These are phyloP conservation scores for Thelonectria olida DNA, from an alignment of 2,329 filamentous ascomycete species.

Conservation along the genomic window DNA sequence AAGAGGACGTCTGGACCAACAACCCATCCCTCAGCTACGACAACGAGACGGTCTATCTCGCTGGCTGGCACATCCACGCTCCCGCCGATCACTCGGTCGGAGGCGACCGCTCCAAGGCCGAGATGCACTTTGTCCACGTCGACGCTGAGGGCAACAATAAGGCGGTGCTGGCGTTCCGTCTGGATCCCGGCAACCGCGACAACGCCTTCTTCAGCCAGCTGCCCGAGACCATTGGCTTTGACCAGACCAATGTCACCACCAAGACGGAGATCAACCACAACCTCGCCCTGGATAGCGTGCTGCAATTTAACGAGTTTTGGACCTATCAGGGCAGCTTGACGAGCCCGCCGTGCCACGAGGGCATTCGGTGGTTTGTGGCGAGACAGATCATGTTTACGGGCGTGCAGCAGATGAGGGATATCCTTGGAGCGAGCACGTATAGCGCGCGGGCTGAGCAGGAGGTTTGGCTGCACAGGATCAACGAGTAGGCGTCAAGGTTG, in stretches of 20 bases:
- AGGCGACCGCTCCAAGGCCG: slow-evolving; percentile 30
- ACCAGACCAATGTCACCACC: slow-evolving; percentile 6
- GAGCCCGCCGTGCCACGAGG: slow-evolving; percentile 28
- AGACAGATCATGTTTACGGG: slow-evolving; percentile 30
- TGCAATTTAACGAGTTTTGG: slow-evolving; percentile 33
- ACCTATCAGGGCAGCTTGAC: slow-evolving; percentile 34
- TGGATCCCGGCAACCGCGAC: slow-evolving; percentile 25
- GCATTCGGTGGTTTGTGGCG: slow-evolving; percentile 29
- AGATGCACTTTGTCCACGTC: slow-evolving; percentile 33
- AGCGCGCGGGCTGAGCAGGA: slow-evolving; percentile 30
- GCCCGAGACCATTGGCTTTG: slow-evolving; percentile 25
- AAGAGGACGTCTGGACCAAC: slow-evolving; percentile 11
- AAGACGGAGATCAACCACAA: slow-evolving; percentile 10
- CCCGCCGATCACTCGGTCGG: slow-evolving; percentile 33
- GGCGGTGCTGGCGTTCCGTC: slow-evolving; percentile 25
- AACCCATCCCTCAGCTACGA: slow-evolving; percentile 32
- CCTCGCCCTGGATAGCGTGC: slow-evolving; percentile 19
- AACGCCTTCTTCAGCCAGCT: slow-evolving; percentile 23
- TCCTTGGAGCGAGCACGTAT: slow-evolving; percentile 29
- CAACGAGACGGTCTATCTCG: slow-evolving; percentile 31
- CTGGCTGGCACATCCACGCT: slow-evolving; percentile 33
- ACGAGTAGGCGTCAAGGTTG: slow-evolving; percentile 18
- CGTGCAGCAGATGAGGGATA: slow-evolving; percentile 29
- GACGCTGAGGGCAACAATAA: slow-evolving; percentile 22
- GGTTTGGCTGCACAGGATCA: slow-evolving; percentile 31